Evolutionary conservation across 2,329 filamentous ascomycete species (phyloP).

Genomic region (Colletotrichum ledebouriae): DNA sequence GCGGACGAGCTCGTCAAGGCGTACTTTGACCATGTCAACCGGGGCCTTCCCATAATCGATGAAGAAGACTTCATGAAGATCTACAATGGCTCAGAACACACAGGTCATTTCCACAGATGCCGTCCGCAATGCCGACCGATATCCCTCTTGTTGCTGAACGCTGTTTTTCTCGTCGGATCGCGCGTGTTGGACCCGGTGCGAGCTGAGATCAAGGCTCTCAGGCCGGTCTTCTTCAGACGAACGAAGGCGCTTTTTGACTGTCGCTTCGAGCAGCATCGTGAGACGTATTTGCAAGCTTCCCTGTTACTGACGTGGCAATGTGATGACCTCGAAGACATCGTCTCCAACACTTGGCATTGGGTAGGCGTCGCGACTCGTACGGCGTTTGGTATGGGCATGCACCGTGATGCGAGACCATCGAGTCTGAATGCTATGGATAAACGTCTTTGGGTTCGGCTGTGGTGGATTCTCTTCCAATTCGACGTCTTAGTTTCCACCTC

Average conservation of each 20-base stretch:
- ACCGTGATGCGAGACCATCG: slow-evolving; percentile 51
- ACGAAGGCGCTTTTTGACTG: slow-evolving; percentile 67
- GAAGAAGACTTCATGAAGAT: slow-evolving; percentile 64
- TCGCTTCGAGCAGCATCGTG: slow-evolving; percentile 66
- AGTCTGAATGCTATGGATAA: slow-evolving; percentile 50
- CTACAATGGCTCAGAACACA: slow-evolving; percentile 59
- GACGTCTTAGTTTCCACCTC: slow-evolving; percentile 54
- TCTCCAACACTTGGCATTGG: slow-evolving; percentile 66
- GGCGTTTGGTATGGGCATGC: slow-evolving; percentile 68
- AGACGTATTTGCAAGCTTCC: slow-evolving; percentile 66
- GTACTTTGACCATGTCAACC: slow-evolving; percentile 65
- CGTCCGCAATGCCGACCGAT: slow-evolving; percentile 53
- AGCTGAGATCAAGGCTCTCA: slow-evolving; percentile 54
- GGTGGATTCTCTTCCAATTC: slow-evolving; percentile 58
- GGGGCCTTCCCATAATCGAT: slow-evolving; percentile 65
- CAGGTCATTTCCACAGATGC: not conserved
- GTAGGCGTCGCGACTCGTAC: slow-evolving; percentile 65
- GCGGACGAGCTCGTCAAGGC: slow-evolving; percentile 64
- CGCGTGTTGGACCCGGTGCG: slow-evolving; percentile 60
- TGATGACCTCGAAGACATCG: slow-evolving; percentile 67
- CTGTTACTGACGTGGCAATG: slow-evolving; percentile 69
- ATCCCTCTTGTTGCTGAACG: slow-evolving; percentile 63
- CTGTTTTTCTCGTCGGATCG: slow-evolving; percentile 64
- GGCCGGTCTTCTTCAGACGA: slow-evolving; percentile 64
- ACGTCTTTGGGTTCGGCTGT: slow-evolving; percentile 54